Evolutionary conservation across 2,329 filamentous ascomycete genomes (phyloP).

Genomic region (Fusarium ambrosium): DNA sequence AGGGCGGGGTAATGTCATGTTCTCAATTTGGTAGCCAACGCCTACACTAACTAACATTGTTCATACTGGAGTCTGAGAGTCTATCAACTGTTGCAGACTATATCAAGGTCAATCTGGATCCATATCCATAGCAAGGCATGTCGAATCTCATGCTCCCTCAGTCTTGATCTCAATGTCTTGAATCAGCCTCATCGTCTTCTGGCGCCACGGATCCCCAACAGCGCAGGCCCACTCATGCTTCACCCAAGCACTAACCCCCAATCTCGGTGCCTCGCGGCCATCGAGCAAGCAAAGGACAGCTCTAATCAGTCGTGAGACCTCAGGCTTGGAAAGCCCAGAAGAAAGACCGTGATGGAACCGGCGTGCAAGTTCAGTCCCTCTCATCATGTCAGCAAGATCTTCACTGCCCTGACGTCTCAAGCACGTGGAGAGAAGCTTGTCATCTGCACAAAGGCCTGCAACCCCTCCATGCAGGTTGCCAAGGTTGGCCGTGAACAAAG

Average conservation of each 20-base stretch:
- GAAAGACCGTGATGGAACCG: slow-evolving; percentile 8
- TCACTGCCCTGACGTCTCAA: neutral
- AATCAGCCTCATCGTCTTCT: neutral
- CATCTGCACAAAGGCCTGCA: neutral
- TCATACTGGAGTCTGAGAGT: neutral
- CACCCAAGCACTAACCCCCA: slow-evolving; percentile 4
- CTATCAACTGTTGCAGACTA: neutral
- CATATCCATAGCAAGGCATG: neutral
- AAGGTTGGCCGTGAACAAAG: slow-evolving; percentile 15
- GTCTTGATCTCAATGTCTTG: neutral
- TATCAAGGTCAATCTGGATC: neutral
- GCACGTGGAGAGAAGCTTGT: neutral
- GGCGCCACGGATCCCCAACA: neutral
- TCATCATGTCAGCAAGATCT: neutral
- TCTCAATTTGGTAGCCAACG: neutral
- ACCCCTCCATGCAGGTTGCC: neutral
- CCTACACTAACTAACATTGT: neutral
- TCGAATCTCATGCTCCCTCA: neutral
- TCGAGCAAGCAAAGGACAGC: slow-evolving; percentile 9
- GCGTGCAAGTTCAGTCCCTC: slow-evolving; percentile 1
- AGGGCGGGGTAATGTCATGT: slow-evolving; percentile 41
- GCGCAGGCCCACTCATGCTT: slow-evolving; percentile 55
- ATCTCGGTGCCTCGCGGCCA: neutral
- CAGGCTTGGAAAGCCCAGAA: neutral
- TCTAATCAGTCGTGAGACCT: neutral